Base-by-base conservation (phyloP, 1,284 basidiomycete genomes). In the Ceratobasidium sp. region DNA sequence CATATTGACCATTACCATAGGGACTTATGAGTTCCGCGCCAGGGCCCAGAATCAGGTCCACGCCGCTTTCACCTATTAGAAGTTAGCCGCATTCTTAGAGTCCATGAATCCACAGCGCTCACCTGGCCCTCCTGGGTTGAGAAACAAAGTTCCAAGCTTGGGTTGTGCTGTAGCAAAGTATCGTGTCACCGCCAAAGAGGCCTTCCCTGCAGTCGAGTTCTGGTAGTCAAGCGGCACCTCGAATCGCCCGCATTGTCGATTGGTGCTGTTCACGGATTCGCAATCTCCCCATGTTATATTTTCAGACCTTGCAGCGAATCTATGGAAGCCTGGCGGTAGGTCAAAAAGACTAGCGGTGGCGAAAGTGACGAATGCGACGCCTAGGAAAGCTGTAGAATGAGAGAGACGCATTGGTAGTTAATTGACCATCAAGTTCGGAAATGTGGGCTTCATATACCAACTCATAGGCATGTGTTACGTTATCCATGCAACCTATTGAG, bases 141-240 rank as follows among this genome's bases (percentile, higher is more conserved):
- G 20, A 49, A 79, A 79, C n/a, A 79, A 39, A 3, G 77, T 78
- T 3, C 79, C 79, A 20, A 72, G n/a, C 23, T 61, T 63, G 4
- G 78, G 72, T 33, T 44, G 23, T 12, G 49, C 63, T 2, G 67
- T 64, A 3, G 77, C 58, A 3, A n/a, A 44, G 49, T 72, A 78
- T 7, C 77, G 67, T 4, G 46, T 39, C 1, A 79, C 53, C 3
- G 69, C 55, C 12, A 79, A 51, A 5, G 58, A 53, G 6, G 79
- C 79, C 20, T 77, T 79, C 3, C 79, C 79, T 5, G 44, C 71
- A 18, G 68, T 53, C 28, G 33, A 15, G 60, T 79, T 60, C 10
- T 69, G 53, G 15, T 58, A 79, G 72, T 79, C 78, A 23, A 79
- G 53, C 5, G 78, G 78, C 18, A 79, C 78, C 26, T 78, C 79